A percentile compares a stretch with the other conserved stretches of the same genome.
Conservation (phyloP, 805 yeast genomes). For the Spathaspora girioi region DNA sequence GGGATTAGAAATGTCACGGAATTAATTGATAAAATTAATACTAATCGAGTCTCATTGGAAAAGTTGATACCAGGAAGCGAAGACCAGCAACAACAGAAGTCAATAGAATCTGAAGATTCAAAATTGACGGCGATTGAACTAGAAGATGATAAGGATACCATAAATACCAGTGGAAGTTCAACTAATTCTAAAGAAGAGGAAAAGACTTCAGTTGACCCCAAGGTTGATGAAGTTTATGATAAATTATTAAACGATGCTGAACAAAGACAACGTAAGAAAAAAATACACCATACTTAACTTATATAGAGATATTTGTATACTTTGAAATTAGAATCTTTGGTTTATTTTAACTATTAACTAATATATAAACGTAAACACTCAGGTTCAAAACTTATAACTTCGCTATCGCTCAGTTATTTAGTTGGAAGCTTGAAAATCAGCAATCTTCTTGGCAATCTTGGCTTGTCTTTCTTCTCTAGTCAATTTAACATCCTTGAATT, state of each 20-base stretch:
- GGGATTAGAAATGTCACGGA: slow-evolving; percentile 70
- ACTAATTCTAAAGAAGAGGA: slow-evolving; percentile 18
- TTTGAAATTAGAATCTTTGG: background rate
- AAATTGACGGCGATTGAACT: background rate
- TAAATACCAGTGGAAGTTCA: slow-evolving; percentile 14
- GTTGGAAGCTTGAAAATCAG: slow-evolving; percentile 69
- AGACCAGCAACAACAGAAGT: too few species aligned
- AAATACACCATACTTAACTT: background rate
- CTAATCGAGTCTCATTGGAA: slow-evolving; percentile 48
- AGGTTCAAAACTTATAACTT: too few species aligned
- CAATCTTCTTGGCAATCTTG: slow-evolving; percentile 88
- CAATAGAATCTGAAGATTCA: background rate
- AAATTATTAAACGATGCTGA: slow-evolving; percentile 61
- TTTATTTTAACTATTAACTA: background rate
- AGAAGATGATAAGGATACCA: background rate
- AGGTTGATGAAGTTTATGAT: slow-evolving; percentile 73
- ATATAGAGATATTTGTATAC: background rate
- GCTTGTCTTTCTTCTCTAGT: slow-evolving; percentile 89
- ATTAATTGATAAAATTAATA: slow-evolving; percentile 61
- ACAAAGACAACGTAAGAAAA: slow-evolving; percentile 47
- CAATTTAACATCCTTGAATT: slow-evolving; percentile 84
- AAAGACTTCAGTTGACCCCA: slow-evolving; percentile 26
- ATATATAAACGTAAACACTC: background rate
- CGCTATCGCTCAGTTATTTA: slow-evolving; percentile 16
- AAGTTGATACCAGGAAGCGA: slow-evolving; percentile 13